Percentiles rank a stretch among this genome's conserved stretches.
phyloP scores from a whole-genome alignment of 2,329 filamentous ascomycete species.

The Aureobasidium sp. region DNA sequence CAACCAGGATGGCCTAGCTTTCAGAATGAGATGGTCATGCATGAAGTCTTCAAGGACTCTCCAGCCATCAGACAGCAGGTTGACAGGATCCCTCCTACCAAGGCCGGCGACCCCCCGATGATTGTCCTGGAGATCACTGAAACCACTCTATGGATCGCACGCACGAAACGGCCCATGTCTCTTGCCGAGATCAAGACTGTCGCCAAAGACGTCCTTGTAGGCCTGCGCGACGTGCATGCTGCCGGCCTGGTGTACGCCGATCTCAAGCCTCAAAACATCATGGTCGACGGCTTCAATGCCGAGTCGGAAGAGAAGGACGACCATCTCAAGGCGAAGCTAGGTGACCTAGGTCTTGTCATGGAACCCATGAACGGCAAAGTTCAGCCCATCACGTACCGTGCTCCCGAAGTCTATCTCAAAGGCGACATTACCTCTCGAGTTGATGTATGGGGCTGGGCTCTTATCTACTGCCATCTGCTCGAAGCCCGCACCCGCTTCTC shows the following conservation, averaged over 20 bases:
- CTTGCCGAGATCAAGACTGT: slow-evolving; percentile 22
- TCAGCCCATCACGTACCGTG: slow-evolving; percentile 26
- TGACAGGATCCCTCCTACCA: slow-evolving; percentile 23
- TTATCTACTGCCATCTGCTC: slow-evolving; percentile 26
- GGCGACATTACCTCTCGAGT: slow-evolving; percentile 22
- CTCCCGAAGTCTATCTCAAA: slow-evolving; percentile 27
- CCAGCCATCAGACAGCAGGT: slow-evolving; percentile 22
- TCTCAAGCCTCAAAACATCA: slow-evolving; percentile 27
- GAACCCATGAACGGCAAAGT: slow-evolving; percentile 22
- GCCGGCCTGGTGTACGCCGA: slow-evolving; percentile 26
- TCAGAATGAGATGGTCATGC: slow-evolving; percentile 27
- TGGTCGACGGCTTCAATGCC: slow-evolving; percentile 24
- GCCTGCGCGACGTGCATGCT: slow-evolving; percentile 22
- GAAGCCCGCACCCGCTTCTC: slow-evolving; percentile 23
- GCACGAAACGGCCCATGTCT: slow-evolving; percentile 23
- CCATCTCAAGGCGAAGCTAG: slow-evolving; percentile 23
- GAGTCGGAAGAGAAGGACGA: slow-evolving; percentile 17
- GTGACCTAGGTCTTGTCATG: slow-evolving; percentile 26
- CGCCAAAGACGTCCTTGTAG: slow-evolving; percentile 21
- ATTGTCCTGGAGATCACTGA: slow-evolving; percentile 25
- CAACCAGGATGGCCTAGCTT: slow-evolving; percentile 22
- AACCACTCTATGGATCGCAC: slow-evolving; percentile 24
- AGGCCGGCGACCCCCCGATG: slow-evolving; percentile 19
- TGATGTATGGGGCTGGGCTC: slow-evolving; percentile 26
- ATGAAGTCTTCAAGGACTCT: slow-evolving; percentile 25